Evolutionary conservation across 1,284 basidiomycete species (phyloP).

Genomic region (Cryptococcus floricola): DNA sequence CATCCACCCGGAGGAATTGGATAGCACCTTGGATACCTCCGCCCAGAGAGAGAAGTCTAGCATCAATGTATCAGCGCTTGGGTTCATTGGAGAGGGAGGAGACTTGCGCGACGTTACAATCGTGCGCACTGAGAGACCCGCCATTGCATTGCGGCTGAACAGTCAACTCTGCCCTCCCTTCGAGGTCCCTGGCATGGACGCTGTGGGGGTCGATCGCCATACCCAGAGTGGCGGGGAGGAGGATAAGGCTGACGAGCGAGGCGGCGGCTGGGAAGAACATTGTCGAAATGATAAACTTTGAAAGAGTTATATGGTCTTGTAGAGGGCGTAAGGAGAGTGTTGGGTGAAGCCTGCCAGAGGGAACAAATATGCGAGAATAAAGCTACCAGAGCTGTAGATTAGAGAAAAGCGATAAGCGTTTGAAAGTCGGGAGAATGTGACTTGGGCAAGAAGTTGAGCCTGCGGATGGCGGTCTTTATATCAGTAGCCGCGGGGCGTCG

Average conservation of each 20-base stretch:
- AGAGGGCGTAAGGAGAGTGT: too few species aligned
- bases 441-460: too few species aligned
- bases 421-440: too few species aligned
- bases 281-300: too few species aligned
- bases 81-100: neutral
- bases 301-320: too few species aligned
- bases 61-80: neutral
- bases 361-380: too few species aligned
- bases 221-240: neutral
- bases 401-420: too few species aligned
- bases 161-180: neutral
- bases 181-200: neutral
- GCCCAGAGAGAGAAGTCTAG: neutral
- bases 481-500: too few species aligned
- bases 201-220: too few species aligned
- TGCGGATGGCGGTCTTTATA: too few species aligned
- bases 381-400: too few species aligned
- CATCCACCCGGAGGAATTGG: conserved; percentile 5
- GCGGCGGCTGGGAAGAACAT: neutral
- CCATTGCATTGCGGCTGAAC: conserved; percentile 6
- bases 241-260: neutral
- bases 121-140: conserved; percentile 2
- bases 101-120: conserved; percentile 9
- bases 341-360: too few species aligned
- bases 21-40: conserved; percentile 8